Conservation (phyloP, 2,329 filamentous ascomycete species). For the Kalmusia sp. region DNA sequence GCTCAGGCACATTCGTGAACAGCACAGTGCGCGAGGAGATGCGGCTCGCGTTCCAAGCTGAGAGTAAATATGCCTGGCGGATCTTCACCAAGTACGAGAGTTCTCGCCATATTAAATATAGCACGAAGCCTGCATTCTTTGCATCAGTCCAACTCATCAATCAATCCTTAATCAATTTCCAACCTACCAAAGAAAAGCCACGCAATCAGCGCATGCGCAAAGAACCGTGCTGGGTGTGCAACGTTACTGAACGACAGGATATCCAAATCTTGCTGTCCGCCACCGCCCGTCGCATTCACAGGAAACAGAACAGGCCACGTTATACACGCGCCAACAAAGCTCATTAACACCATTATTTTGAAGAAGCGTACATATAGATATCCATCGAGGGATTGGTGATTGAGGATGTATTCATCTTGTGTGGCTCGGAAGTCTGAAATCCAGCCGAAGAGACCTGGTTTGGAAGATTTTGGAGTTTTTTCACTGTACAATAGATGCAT, state of each 20-base stretch:
- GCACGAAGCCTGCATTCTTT: background rate
- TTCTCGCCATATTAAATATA: constrained; percentile 5
- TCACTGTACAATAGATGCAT: constrained; percentile 3
- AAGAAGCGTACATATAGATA: constrained; percentile 7
- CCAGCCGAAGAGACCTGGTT: constrained; percentile 6
- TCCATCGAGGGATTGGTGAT: constrained; percentile 9
- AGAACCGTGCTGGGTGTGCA: background rate
- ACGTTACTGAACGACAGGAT: constrained; percentile 7
- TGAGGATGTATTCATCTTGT: constrained; percentile 11
- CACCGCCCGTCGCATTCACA: constrained; percentile 5
- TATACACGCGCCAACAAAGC: constrained; percentile 1
- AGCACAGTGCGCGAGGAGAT: constrained; percentile 6
- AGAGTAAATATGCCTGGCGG: constrained; percentile 2
- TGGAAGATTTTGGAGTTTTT: constrained; percentile 1
- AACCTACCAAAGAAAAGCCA: constrained; percentile 8
- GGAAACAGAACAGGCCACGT: constrained; percentile 7
- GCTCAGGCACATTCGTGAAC: constrained; percentile 1
- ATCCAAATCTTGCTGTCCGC: background rate
- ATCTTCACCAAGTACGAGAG: constrained; percentile 3
- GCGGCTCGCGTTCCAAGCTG: constrained; percentile 3
- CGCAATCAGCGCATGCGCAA: constrained; percentile 4
- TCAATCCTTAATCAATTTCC: no score
- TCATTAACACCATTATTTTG: constrained; percentile 9
- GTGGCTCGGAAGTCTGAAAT: constrained; percentile 1
- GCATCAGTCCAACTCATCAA: background rate